Evolutionary conservation across 2,329 filamentous ascomycete species (phyloP).

Genomic region (Arthrobotrys sphaeroides): DNA sequence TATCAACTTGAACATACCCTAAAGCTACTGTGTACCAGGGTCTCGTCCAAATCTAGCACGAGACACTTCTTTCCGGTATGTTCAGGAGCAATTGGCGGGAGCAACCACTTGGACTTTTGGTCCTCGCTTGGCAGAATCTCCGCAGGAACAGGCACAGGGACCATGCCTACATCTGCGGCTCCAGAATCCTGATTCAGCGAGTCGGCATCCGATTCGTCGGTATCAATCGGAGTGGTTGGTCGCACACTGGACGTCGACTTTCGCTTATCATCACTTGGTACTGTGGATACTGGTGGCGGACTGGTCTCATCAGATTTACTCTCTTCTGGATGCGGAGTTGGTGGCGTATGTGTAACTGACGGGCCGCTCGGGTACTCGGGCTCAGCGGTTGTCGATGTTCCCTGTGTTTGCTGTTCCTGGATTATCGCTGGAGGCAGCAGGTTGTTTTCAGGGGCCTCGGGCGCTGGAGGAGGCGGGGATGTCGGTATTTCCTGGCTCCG

Average conservation of each 20-base stretch:
- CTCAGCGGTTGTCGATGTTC: constrained; percentile 18
- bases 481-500: constrained; percentile 30
- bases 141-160: constrained; percentile 35
- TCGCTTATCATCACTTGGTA: constrained; percentile 41
- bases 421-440: constrained; percentile 42
- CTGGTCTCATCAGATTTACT: constrained; percentile 24
- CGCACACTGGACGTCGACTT: constrained; percentile 44
- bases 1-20: constrained; percentile 72
- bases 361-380: constrained; percentile 21
- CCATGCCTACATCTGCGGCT: constrained; percentile 43
- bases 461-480: constrained; percentile 42
- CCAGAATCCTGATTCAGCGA: constrained; percentile 26
- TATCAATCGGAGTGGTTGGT: constrained; percentile 45
- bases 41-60: constrained; percentile 95
- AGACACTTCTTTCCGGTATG: constrained; percentile 90
- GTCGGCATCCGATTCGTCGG: constrained; percentile 46
- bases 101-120: constrained; percentile 68
- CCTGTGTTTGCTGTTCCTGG: constrained; percentile 44
- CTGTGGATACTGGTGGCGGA: neutral
- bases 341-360: constrained; percentile 42
- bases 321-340: constrained; percentile 36
- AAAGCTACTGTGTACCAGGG: constrained; percentile 96
- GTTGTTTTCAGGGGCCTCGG: constrained; percentile 37
- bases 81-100: constrained; percentile 82
- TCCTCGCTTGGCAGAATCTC: constrained; percentile 47